These are phyloP conservation scores for Colletotrichum abscissum DNA, from an alignment of 2,329 filamentous ascomycete species.

Conservation along the genomic window DNA sequence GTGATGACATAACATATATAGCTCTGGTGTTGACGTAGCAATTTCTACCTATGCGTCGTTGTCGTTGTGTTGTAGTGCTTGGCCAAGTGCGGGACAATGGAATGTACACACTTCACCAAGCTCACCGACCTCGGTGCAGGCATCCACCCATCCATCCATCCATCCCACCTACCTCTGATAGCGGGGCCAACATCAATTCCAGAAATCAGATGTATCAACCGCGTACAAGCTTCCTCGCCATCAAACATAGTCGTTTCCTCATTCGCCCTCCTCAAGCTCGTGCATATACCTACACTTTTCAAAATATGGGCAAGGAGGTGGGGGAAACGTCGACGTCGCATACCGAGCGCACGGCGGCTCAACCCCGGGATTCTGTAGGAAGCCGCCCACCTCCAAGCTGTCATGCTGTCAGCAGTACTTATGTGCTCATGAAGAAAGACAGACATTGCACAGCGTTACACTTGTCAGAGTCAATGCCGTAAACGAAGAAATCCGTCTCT, in stretches of 20 bases:
- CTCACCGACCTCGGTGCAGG: not conserved
- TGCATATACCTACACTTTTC: too few relatives aligned
- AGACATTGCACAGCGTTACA: constrained; percentile 70
- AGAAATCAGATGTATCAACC: not conserved
- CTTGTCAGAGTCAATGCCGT: constrained; percentile 71
- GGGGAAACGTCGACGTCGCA: constrained; percentile 53
- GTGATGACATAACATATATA: not conserved
- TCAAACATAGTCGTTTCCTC: not conserved
- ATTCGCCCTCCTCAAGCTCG: not conserved
- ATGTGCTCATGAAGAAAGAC: not conserved
- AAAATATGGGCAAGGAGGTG: not conserved
- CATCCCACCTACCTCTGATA: not conserved
- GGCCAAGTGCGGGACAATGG: not conserved
- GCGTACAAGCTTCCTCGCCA: not conserved
- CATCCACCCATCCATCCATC: not conserved
- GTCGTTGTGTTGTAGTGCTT: not conserved
- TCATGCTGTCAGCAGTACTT: too few relatives aligned
- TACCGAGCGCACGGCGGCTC: constrained; percentile 77
- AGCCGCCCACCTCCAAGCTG: not conserved
- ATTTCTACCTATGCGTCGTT: not conserved
- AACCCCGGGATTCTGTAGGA: constrained; percentile 74
- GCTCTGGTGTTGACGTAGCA: not conserved
- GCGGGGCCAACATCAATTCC: not conserved
- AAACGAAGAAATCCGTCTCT: constrained; percentile 75
- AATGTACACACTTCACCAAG: not conserved